Base-by-base conservation (phyloP, 495 filamentous ascomycete genomes). In the Gamarada debralockiae region DNA sequence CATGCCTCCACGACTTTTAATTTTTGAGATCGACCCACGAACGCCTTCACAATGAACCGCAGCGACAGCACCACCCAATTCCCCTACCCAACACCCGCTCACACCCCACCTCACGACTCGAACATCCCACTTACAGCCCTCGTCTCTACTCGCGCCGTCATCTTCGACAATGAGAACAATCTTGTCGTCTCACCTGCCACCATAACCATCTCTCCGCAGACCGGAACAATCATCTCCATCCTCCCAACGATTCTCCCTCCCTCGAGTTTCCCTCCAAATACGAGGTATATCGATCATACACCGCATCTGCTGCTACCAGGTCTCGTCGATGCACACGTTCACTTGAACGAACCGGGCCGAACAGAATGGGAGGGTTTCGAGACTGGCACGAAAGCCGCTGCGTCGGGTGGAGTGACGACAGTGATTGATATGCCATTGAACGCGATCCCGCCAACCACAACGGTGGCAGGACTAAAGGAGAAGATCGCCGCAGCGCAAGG, bases 291-390 rank as follows among this genome's bases (percentile, higher is more conserved):
- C 38, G 87, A 98, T 72, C 85, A 95, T 71, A 87, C 86, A 13
- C 91, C 93, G n/a, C 77, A 84, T 69, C 73, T 96, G 17, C 73
- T 98, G 29, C 80, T 98, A 27, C 93, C 93, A 0, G 93, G 93
- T 17, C 75, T 98, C 29, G 93, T 98, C 10, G 93, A 98, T 68
- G 93, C 93, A 14, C 93, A 98, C 67, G 93, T 98, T 27, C 93
- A 98, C 69, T 82, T 98, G 61, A 98, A 98, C 63, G 93, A 98
- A 73, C 93, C 93, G 0, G 93, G 93, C 41, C 79, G 93, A 18
- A 97, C 93, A 34, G 93, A 98, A 82, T 98, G 93, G 93, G 93
- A 98, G 64, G 93, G 93, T 21, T 98, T 98, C 77, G 83, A 84
- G 68, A 95, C 90, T 2, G 93, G 93, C 38, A 97, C 93, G 23